phyloP scores from a whole-genome alignment of 805 yeast genomes.

The Zygosaccharomyces bailii region DNA sequence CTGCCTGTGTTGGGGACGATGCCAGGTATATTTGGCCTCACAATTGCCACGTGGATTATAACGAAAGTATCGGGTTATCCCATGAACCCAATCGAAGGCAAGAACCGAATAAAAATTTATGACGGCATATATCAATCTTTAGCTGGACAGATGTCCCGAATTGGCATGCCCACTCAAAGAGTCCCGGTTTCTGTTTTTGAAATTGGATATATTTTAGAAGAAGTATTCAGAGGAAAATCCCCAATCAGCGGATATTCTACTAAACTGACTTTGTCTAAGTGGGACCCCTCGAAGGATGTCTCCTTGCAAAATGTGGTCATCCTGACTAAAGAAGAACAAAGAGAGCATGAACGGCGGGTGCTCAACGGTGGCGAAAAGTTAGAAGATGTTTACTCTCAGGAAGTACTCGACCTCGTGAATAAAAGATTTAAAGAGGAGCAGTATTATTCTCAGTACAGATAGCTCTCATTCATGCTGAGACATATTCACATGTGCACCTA shows the following conservation, averaged over 20 bases:
- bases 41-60: conserved; percentile 79
- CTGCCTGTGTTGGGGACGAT: conserved; percentile 94
- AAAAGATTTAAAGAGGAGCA: conserved; percentile 71
- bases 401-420: conserved; percentile 54
- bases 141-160: conserved; percentile 81
- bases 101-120: conserved; percentile 78
- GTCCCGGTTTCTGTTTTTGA: conserved; percentile 73
- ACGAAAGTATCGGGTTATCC: conserved; percentile 84
- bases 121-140: conserved; percentile 78
- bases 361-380: conserved; percentile 63
- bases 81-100: conserved; percentile 86
- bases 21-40: conserved; percentile 94
- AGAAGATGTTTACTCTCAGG: conserved; percentile 59
- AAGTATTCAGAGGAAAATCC: conserved; percentile 88
- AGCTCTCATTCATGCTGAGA: conserved; percentile 5
- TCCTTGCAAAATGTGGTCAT: conserved; percentile 77
- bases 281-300: conserved; percentile 71
- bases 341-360: conserved; percentile 70
- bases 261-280: conserved; percentile 72
- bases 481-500: conserved; percentile 5
- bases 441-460: conserved; percentile 61
- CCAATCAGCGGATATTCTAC: conserved; percentile 82
- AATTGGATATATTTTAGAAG: conserved; percentile 81
- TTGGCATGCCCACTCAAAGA: conserved; percentile 68
- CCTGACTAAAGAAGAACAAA: conserved; percentile 86